Evolutionary conservation across 345 rosid genomes (phyloP).

Genomic region (Eutrema japonicum): DNA sequence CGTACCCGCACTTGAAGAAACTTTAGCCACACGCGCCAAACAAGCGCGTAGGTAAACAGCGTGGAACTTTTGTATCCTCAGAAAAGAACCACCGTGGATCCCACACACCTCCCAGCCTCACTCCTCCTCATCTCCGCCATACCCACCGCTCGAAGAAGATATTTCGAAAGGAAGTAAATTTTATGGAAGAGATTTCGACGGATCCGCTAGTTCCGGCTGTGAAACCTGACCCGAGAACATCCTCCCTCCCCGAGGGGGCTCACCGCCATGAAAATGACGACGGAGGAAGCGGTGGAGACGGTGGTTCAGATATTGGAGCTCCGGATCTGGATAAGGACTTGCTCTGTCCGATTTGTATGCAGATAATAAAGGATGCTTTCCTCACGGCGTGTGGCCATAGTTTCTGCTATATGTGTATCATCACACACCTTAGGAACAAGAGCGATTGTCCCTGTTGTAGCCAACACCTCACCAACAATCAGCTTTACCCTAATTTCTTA

Average conservation of each 20-base stretch:
- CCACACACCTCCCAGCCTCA: constrained; percentile 37
- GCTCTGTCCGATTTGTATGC: constrained; percentile 97
- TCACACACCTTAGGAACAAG: constrained; percentile 90
- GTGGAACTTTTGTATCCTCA: constrained; percentile 44
- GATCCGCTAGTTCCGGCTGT: constrained; percentile 71
- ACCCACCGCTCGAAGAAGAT: constrained; percentile 27
- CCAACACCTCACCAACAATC: constrained; percentile 73
- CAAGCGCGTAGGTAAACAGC: constrained; percentile 36
- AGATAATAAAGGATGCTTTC: constrained; percentile 90
- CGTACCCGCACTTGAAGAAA: constrained; percentile 2
- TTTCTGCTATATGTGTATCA: constrained; percentile 96
- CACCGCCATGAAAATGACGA: constrained; percentile 36
- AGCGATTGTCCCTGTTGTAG: constrained; percentile 95
- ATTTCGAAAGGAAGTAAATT: neutral
- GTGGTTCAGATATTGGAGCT: constrained; percentile 31
- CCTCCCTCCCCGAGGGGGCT: constrained; percentile 34
- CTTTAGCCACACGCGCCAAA: constrained; percentile 35
- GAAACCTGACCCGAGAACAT: constrained; percentile 50
- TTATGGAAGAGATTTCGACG: constrained; percentile 52
- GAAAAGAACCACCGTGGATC: constrained; percentile 47
- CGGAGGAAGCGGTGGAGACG: constrained; percentile 34
- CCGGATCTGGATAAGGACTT: constrained; percentile 74
- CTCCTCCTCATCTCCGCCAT: constrained; percentile 41
- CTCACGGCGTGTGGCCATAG: constrained; percentile 98
- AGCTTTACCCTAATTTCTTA: constrained; percentile 84